Percentiles rank a stretch among this genome's conserved stretches.
These are phyloP conservation scores for Sarocladium strictum DNA, from an alignment of 2,329 filamentous ascomycete genomes.

Conservation along the genomic window DNA sequence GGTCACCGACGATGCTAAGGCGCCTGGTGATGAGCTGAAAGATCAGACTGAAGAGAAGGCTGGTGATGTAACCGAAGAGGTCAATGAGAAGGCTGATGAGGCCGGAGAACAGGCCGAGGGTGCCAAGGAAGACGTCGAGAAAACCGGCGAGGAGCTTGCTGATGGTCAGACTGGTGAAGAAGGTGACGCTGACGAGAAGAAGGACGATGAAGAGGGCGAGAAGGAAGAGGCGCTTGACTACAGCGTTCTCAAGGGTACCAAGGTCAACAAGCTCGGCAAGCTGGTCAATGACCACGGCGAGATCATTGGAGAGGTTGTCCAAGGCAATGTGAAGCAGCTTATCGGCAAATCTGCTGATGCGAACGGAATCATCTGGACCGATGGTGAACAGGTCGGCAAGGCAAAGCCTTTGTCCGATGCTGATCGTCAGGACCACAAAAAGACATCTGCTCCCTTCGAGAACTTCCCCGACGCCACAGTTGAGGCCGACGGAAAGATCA, in stretches of 20 bases:
- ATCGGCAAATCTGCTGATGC: constrained; percentile 59
- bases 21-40: neutral
- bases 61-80: constrained; percentile 12
- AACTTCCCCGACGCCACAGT: constrained; percentile 50
- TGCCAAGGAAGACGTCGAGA: constrained; percentile 9
- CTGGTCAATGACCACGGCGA: constrained; percentile 47
- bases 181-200: neutral
- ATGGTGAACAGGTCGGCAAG: constrained; percentile 61
- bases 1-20: constrained; percentile 5
- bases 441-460: constrained; percentile 48
- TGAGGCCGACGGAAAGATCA: constrained; percentile 46
- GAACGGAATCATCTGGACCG: constrained; percentile 65
- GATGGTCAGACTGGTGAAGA: constrained; percentile 10
- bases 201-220: constrained; percentile 18
- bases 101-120: constrained; percentile 14
- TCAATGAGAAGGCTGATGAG: constrained; percentile 12
- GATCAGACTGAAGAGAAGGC: constrained; percentile 11
- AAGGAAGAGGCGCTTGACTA: constrained; percentile 30
- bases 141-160: constrained; percentile 8
- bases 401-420: constrained; percentile 52
- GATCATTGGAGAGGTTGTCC: constrained; percentile 54
- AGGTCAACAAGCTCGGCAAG: constrained; percentile 55
- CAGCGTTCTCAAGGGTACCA: constrained; percentile 44
- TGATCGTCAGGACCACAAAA: constrained; percentile 40
- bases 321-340: constrained; percentile 59